Evolutionary conservation across 805 yeast species (phyloP).

Genomic region (Teunomyces lycoperdinae): DNA sequence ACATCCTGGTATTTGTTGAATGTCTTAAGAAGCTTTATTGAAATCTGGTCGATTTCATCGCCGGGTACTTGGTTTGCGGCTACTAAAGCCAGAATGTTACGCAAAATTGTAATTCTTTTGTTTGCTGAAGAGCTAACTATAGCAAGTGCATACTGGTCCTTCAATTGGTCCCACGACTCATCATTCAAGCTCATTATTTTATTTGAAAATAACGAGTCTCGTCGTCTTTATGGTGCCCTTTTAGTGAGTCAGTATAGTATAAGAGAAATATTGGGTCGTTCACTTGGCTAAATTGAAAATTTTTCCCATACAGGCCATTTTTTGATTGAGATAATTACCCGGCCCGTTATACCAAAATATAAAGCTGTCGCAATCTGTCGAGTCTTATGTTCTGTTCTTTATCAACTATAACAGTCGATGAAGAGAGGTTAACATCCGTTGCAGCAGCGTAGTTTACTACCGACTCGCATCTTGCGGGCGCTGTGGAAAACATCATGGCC

Average conservation of each 20-base stretch:
- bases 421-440: conserved; percentile 47
- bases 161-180: conserved; percentile 21
- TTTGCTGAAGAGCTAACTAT: conserved; percentile 36
- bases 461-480: conserved; percentile 37
- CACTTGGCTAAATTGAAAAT: conserved; percentile 7
- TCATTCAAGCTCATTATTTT: conserved; percentile 3
- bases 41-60: conserved; percentile 18
- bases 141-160: conserved; percentile 17
- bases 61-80: conserved; percentile 6
- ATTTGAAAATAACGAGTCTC: not conserved
- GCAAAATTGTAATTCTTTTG: conserved; percentile 33
- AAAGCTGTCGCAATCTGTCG: not conserved
- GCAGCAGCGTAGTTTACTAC: conserved; percentile 21
- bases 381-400: conserved; percentile 15
- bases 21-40: conserved; percentile 41
- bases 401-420: conserved; percentile 62
- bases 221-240: not conserved
- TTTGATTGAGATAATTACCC: not conserved
- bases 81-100: conserved; percentile 17
- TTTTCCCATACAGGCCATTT: not conserved
- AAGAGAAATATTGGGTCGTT: not conserved
- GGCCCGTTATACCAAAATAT: not conserved
- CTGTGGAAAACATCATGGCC: conserved; percentile 54
- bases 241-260: not conserved
- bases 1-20: conserved; percentile 51